These are phyloP conservation scores for Schizopora paradoxa DNA, from an alignment of 1,284 basidiomycete species.

Conservation along the genomic window DNA sequence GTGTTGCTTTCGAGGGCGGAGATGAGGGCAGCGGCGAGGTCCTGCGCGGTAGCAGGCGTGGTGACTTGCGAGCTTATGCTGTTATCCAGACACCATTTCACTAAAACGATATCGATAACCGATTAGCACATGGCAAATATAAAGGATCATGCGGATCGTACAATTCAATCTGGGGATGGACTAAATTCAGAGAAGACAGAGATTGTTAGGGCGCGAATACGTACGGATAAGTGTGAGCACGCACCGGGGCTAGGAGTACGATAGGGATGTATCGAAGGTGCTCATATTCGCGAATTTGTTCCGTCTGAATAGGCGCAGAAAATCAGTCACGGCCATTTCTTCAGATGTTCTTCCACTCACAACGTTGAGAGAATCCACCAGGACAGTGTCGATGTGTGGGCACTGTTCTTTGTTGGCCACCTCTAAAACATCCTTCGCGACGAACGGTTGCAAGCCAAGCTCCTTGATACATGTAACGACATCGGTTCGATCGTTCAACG, in stretches of 20 bases:
- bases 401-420: constrained; percentile 78
- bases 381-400: constrained; percentile 92
- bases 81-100: constrained; percentile 89
- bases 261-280: constrained; percentile 96
- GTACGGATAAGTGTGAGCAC: constrained; percentile 20
- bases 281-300: constrained; percentile 87
- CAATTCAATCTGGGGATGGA: constrained; percentile 69
- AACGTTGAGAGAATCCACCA: constrained; percentile 83
- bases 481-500: constrained; percentile 69
- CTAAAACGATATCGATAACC: constrained; percentile 34
- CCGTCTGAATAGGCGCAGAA: constrained; percentile 48
- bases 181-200: constrained; percentile 19
- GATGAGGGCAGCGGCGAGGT: constrained; percentile 88
- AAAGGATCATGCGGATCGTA: constrained; percentile 38
- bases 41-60: constrained; percentile 84
- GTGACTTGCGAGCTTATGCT: constrained; percentile 90
- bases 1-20: constrained; percentile 93
- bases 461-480: constrained; percentile 78
- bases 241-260: constrained; percentile 80
- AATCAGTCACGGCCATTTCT: constrained; percentile 5
- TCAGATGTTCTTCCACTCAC: constrained; percentile 44
- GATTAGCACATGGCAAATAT: constrained; percentile 8
- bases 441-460: constrained; percentile 78
- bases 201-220: constrained; percentile 2
- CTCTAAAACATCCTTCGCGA: constrained; percentile 73